phyloP scores from a whole-genome alignment of 2,329 filamentous ascomycete genomes.

The Fusarium pseudograminearum region DNA sequence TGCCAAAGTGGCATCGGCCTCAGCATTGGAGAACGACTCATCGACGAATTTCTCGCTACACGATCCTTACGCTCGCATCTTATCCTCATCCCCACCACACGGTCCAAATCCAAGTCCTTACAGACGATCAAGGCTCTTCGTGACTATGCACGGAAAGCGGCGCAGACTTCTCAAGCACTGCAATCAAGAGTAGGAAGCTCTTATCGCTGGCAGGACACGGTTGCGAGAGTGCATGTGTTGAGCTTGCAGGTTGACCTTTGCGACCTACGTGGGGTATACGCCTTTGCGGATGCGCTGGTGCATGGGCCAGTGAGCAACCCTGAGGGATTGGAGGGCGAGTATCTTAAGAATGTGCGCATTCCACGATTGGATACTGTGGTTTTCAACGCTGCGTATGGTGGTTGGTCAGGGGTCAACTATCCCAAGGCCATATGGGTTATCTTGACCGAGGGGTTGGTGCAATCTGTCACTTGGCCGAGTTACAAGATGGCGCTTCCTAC shows the following conservation, averaged over 20 bases:
- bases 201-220: constrained; percentile 55
- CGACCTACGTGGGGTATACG: constrained; percentile 64
- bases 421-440: constrained; percentile 64
- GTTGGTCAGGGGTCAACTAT: constrained; percentile 86
- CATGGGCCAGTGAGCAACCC: constrained; percentile 61
- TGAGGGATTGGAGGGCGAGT: constrained; percentile 53
- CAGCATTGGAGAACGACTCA: constrained; percentile 83
- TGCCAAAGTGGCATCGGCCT: constrained; percentile 86
- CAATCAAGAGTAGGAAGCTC: constrained; percentile 53
- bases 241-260: constrained; percentile 71
- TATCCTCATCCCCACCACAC: constrained; percentile 85
- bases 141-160: constrained; percentile 64
- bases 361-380: constrained; percentile 83
- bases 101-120: constrained; percentile 77
- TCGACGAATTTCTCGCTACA: constrained; percentile 86
- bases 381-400: constrained; percentile 89
- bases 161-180: constrained; percentile 54
- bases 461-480: constrained; percentile 79
- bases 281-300: constrained; percentile 61
- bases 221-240: constrained; percentile 68
- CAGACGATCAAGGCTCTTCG: constrained; percentile 76
- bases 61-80: constrained; percentile 76
- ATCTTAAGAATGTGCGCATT: constrained; percentile 62
- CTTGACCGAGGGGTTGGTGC: constrained; percentile 70
- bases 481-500: constrained; percentile 76